Base-by-base conservation (phyloP, 164 flowering plant species). In the Cinnamomum chago region DNA sequence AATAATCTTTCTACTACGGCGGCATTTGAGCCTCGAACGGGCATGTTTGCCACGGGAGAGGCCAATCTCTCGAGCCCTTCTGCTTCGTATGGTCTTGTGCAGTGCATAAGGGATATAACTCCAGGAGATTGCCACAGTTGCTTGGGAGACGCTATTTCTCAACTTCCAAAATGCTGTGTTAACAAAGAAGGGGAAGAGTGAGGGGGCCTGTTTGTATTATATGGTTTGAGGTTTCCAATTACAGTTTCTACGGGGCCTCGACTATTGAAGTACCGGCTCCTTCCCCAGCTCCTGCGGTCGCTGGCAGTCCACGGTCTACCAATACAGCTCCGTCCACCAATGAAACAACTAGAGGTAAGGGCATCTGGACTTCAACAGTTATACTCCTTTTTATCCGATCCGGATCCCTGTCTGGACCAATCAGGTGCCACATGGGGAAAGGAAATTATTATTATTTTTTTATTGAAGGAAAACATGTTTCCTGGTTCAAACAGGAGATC, bases 81-180 rank as follows among this genome's bases (percentile, higher is more conserved):
- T 24, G 74, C 62, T 1, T 9, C 83, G 35, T 83, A 82, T 79
- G 85, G 84, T 18, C 76, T 86, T 50, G 87, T 76, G 33, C 89
- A 88, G 75, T 88, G 91, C 35, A 30, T 72, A 75, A 75, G 3
- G 22, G 84, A 85, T 65, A 70, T 85, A 58, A 66, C 79, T 50
- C 22, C 72, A 6, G 50, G 14, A 30, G 77, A 76, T 17, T 85
- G 86, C 65, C 5, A 33, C n/a, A 17, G 3, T 11, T 85, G 88
- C 77, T 79, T 85, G 2, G 52, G 67, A 33, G 70, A 2, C 1
- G 78, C 83, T 15, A 47, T 74, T 1, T 22, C 3, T 13, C n/a
- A 78, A 9, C 58, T 78, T 70, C 70, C 11, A 9, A 58, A 35
- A n/a, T 72, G 77, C 60, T 80, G 79, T 73, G 25, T 72, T 67